Base-by-base conservation (phyloP, 805 yeast genomes). In the Debaryomyces tyrocola region DNA sequence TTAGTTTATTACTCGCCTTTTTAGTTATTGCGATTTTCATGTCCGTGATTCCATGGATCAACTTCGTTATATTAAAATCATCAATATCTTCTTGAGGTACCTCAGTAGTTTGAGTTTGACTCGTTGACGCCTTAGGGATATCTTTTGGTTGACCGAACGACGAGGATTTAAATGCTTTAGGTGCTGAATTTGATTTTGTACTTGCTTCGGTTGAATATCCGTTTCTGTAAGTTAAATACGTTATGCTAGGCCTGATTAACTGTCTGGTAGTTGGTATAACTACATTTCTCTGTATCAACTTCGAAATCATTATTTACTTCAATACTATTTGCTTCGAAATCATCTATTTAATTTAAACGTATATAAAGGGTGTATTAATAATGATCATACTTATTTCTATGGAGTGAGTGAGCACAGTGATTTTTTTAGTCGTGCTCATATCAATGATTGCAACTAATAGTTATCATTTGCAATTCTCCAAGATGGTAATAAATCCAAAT, bases 1-100 rank as follows among this genome's bases (percentile, higher is more conserved):
- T 75, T 37, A 89, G 68, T 61, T 85, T 86, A 7, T 60, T 61
- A 24, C 75, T 66, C 2, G 85, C 85, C 14, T 71, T 51, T 37
- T 64, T 59, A 0, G 83, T 75, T 11, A 80, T 73, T 6, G 77
- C 83, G 12, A 80, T 52, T 27, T 67, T 69, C 46, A 70, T 51
- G 36, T 64, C 61, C 2, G 77, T 70, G 14, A 44, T 33, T 3
- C 78, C 78, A 33, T 60, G 63, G 6, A 66, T 53, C 17, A 72
- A 56, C 41, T 56, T 62, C 2, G 78, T 73, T 41, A 53, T 47
- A 10, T 54, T 50, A 49, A 71, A 71, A 27, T 69, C 72, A 46
- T 60, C 60, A 4, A 58, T 44, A 39, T 60, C 64, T 41, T 54
- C 58, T 37, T 52, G 57, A 1, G 63, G 57, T 1, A 57, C 61